phyloP scores from a whole-genome alignment of 2,329 filamentous ascomycete species.

The Ophiocordyceps polyrhachis-furcata region DNA sequence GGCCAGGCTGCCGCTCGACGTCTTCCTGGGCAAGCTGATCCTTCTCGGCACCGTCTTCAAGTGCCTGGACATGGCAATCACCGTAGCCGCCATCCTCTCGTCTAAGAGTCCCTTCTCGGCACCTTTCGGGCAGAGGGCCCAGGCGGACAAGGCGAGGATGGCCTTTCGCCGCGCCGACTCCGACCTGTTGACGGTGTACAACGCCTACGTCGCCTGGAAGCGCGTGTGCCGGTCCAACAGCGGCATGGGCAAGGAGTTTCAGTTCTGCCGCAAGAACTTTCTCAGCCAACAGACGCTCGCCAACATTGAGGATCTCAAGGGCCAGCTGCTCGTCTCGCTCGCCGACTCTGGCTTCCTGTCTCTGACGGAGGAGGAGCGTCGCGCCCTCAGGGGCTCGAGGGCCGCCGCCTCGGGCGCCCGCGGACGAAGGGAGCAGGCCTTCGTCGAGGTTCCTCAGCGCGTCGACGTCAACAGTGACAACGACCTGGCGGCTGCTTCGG shows the following conservation, averaged over 20 bases:
- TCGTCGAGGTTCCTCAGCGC: constrained; percentile 64
- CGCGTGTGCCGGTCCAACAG: constrained; percentile 52
- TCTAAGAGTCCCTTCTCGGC: constrained; percentile 88
- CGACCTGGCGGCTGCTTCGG: constrained; percentile 58
- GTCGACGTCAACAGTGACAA: constrained; percentile 63
- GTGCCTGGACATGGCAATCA: constrained; percentile 81
- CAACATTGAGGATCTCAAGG: constrained; percentile 92
- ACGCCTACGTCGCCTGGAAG: constrained; percentile 83
- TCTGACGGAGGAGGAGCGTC: constrained; percentile 54
- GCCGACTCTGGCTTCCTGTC: constrained; percentile 71
- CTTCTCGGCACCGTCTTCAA: constrained; percentile 73
- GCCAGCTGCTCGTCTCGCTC: constrained; percentile 69
- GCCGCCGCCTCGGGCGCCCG: constrained; percentile 35
- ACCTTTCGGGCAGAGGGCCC: constrained; percentile 64
- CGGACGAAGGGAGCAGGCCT: constrained; percentile 46
- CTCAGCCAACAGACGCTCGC: constrained; percentile 72
- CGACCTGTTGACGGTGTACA: constrained; percentile 81
- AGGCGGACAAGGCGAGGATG: constrained; percentile 62
- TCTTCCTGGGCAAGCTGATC: constrained; percentile 86
- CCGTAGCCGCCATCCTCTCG: constrained; percentile 79
- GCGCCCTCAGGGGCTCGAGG: constrained; percentile 47
- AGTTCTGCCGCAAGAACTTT: constrained; percentile 91
- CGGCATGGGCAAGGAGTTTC: constrained; percentile 51
- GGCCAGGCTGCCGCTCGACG: constrained; percentile 76
- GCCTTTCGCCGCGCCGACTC: constrained; percentile 76